phyloP scores from a whole-genome alignment of 306 rosid genomes.

The Spatholobus suberectus region DNA sequence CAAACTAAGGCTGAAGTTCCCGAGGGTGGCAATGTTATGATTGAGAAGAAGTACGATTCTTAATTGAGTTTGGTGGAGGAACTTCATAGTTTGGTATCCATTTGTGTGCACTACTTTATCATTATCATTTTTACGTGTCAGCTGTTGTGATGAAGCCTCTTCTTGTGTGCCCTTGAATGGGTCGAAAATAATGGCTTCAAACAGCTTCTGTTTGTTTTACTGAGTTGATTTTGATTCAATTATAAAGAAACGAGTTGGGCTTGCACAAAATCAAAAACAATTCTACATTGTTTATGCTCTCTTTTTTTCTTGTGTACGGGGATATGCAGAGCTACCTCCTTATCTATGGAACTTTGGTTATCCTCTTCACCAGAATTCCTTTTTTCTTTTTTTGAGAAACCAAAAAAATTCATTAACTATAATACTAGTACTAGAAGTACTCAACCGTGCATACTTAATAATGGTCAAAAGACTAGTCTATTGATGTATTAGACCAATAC shows the following conservation, averaged over 20 bases:
- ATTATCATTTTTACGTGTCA: background rate
- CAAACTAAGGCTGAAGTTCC: conserved; percentile 7
- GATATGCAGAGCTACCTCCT: background rate
- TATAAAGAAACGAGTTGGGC: background rate
- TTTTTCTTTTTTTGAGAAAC: background rate
- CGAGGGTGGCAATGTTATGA: conserved; percentile 43
- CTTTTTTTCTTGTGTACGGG: background rate
- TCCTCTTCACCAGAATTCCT: background rate
- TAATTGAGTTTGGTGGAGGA: background rate
- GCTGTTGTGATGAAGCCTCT: conserved; percentile 25
- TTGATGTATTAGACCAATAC: no score
- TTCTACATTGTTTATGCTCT: background rate
- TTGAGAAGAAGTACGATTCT: conserved; percentile 42
- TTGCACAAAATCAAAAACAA: background rate
- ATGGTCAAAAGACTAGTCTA: no score
- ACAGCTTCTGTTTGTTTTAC: background rate
- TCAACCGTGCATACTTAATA: background rate
- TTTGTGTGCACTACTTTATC: conserved; percentile 22
- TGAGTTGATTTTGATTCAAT: background rate
- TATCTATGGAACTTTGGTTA: background rate
- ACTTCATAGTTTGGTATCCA: background rate
- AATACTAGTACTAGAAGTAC: background rate
- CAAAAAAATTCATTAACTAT: background rate
- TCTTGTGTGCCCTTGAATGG: conserved; percentile 33
- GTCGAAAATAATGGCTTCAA: conserved; percentile 44